phyloP scores from a whole-genome alignment of 129 eudicot species.

The Arctium lappa region DNA sequence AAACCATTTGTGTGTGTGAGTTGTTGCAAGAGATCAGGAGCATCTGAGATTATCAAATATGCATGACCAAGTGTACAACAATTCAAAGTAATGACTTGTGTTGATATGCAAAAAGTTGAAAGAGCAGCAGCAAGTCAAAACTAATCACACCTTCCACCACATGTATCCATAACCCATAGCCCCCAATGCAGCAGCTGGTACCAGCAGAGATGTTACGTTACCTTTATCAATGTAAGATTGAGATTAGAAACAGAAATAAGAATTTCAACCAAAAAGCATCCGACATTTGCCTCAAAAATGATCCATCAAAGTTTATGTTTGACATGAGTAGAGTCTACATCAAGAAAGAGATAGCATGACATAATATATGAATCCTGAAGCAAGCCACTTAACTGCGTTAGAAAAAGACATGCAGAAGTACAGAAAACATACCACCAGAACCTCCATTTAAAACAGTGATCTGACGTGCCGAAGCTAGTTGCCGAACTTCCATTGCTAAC shows the following conservation, averaged over 20 bases:
- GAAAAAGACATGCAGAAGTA: not conserved
- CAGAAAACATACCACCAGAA: slow-evolving; percentile 33
- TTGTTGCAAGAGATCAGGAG: not conserved
- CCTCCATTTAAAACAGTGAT: slow-evolving; percentile 64
- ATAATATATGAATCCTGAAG: not conserved
- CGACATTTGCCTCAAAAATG: not conserved
- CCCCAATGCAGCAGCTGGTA: slow-evolving; percentile 75
- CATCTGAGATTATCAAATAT: not conserved
- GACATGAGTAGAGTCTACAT: not conserved
- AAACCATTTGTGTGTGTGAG: not conserved
- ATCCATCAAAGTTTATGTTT: not conserved
- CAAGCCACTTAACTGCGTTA: not conserved
- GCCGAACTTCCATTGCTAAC: slow-evolving; percentile 75
- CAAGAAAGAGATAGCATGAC: not conserved
- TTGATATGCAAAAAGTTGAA: not conserved
- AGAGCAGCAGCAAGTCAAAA: not conserved
- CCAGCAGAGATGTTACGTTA: slow-evolving; percentile 46
- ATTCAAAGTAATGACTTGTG: not conserved
- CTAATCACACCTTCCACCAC: slow-evolving; percentile 80
- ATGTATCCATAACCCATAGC: slow-evolving; percentile 82
- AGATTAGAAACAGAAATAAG: not conserved
- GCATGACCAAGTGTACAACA: not conserved
- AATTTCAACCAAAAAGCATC: not conserved
- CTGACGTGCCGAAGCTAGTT: slow-evolving; percentile 49
- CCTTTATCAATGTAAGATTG: slow-evolving; percentile 20